These are phyloP conservation scores for Zea luxurians DNA, from an alignment of 176 grass and related monocot species.

Conservation along the genomic window DNA sequence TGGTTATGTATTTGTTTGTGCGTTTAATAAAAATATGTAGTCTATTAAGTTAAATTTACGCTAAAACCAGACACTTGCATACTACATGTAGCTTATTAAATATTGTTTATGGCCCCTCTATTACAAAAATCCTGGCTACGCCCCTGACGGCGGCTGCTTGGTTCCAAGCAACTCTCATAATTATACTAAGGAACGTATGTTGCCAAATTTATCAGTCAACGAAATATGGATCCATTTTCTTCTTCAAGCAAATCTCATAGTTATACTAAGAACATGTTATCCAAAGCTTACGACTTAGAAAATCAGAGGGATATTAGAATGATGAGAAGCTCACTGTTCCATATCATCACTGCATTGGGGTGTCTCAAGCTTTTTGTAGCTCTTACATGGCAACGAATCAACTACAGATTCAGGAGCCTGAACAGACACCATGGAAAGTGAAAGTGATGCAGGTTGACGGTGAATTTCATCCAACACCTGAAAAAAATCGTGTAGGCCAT, in stretches of 20 bases:
- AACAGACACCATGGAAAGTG: conserved; percentile 68
- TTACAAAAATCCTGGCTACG: too few species aligned
- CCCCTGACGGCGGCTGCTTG: too few species aligned
- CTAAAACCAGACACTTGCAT: too few species aligned
- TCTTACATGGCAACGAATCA: conserved; percentile 89
- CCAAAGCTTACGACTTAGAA: not conserved
- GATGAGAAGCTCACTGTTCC: conserved; percentile 75
- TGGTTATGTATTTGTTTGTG: too few species aligned
- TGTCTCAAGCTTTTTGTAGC: conserved; percentile 60
- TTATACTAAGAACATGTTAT: not conserved
- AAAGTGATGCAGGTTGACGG: conserved; percentile 72
- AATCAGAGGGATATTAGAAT: conserved; percentile 33
- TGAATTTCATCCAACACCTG: conserved; percentile 99
- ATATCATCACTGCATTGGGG: conserved; percentile 65
- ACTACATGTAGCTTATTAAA: too few species aligned
- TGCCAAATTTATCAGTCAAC: not conserved
- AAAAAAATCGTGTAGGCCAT: conserved; percentile 37
- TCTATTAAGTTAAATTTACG: too few species aligned
- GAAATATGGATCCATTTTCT: not conserved
- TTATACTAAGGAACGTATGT: not conserved
- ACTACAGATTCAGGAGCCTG: conserved; percentile 90
- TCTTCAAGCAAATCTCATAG: conserved; percentile 5
- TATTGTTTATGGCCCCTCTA: too few species aligned
- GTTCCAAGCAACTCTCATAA: not conserved
- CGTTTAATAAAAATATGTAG: too few species aligned